Evolutionary conservation across 164 flowering plant genomes (phyloP).

Genomic region (Pachysandra terminalis): DNA sequence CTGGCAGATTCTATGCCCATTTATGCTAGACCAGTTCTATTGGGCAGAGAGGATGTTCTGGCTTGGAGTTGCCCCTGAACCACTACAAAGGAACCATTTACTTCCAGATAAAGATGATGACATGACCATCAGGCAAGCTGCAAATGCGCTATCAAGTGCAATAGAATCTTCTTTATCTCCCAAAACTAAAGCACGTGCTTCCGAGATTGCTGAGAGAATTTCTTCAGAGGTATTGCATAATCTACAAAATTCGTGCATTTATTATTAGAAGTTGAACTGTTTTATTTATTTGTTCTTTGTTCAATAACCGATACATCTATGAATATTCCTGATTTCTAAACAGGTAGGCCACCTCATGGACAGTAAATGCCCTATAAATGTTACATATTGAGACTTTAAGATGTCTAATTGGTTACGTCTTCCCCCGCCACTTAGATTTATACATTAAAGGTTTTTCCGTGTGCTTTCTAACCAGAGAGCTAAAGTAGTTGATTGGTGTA

Average conservation of each 20-base stretch:
- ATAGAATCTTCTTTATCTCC: constrained; percentile 51
- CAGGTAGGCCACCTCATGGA: too few species aligned
- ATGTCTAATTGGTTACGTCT: not conserved
- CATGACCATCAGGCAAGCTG: constrained; percentile 44
- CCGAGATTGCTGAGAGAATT: constrained; percentile 51
- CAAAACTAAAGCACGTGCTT: constrained; percentile 50
- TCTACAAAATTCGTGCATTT: not conserved
- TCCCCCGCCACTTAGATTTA: too few species aligned
- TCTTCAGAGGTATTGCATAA: constrained; percentile 54
- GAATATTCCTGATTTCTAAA: not conserved
- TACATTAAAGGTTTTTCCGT: not conserved
- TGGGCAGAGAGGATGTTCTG: constrained; percentile 98
- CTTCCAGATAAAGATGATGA: constrained; percentile 58
- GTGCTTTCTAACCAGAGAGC: not conserved
- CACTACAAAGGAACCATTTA: constrained; percentile 50
- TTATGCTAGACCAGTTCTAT: constrained; percentile 88
- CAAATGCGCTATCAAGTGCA: constrained; percentile 42
- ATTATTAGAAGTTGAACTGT: too few species aligned
- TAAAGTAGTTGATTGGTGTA: too few species aligned
- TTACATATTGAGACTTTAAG: not conserved
- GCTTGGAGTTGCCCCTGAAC: constrained; percentile 94
- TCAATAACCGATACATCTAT: too few species aligned
- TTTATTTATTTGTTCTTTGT: too few species aligned
- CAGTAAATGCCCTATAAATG: not conserved
- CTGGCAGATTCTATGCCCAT: constrained; percentile 80